A percentile compares a stretch with the other conserved stretches of the same genome.
These are phyloP conservation scores for Auriscalpium microsporum DNA, from an alignment of 768 basidiomycete species.

Conservation along the genomic window DNA sequence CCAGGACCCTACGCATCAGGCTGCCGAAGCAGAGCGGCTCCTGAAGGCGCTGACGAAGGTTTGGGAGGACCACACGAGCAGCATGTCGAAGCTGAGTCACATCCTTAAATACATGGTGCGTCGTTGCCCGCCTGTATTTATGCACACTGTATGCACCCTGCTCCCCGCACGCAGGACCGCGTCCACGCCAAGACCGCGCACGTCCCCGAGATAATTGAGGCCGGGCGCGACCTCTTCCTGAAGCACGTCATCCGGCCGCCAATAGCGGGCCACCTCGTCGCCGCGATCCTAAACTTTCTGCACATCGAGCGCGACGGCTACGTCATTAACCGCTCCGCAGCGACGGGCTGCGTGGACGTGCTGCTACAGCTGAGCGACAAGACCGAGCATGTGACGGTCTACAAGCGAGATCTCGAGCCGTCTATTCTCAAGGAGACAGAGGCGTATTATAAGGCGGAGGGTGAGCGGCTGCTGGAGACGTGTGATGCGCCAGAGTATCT, in stretches of 20 bases:
- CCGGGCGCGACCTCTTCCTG: slow-evolving; percentile 77
- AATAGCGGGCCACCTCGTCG: slow-evolving; percentile 75
- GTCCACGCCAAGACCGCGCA: slow-evolving; percentile 69
- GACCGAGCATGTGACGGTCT: slow-evolving; percentile 49
- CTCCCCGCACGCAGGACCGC: slow-evolving; percentile 60
- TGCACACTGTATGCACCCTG: background rate
- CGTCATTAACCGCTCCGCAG: slow-evolving; percentile 82
- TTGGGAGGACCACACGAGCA: slow-evolving; percentile 90
- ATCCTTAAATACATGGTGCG: slow-evolving; percentile 93
- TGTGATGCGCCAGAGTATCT: slow-evolving; percentile 83
- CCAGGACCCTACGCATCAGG: slow-evolving; percentile 63
- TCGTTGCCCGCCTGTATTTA: background rate
- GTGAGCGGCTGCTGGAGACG: slow-evolving; percentile 53
- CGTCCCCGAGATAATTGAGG: slow-evolving; percentile 74
- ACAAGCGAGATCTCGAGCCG: slow-evolving; percentile 80
- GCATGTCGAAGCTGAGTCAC: slow-evolving; percentile 82
- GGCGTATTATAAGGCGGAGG: slow-evolving; percentile 73
- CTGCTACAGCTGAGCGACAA: slow-evolving; percentile 58
- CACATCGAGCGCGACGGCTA: slow-evolving; percentile 89
- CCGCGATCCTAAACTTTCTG: slow-evolving; percentile 80
- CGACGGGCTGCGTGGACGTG: slow-evolving; percentile 84
- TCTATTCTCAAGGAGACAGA: slow-evolving; percentile 69
- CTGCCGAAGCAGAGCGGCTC: slow-evolving; percentile 77
- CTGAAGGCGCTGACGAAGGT: slow-evolving; percentile 75
- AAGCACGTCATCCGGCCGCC: slow-evolving; percentile 70